Evolutionary conservation across 257 asterid species (phyloP), one percentile per base, ranked within the genome.

Genomic region (Petunia axillaris): DNA sequence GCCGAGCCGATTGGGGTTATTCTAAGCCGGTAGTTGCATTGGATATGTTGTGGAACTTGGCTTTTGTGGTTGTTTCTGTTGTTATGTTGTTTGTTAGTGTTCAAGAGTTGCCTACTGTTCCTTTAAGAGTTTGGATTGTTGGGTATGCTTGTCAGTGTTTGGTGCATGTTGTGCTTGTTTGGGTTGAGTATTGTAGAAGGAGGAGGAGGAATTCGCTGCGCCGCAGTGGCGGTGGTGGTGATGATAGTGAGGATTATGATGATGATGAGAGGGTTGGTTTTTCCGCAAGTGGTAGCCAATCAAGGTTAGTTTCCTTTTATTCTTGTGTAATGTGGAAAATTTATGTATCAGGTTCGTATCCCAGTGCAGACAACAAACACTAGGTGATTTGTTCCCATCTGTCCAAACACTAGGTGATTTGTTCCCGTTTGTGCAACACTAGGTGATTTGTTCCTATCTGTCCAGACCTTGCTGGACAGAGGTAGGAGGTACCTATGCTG

Each of bases 1-100:
- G 98, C 52, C 96, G 98, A 57, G 97, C 97, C 41, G 97, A 94
- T 78, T 94, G 97, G 98, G 98, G 97, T 0, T 93, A 90, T 91
- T 94, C 98, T 74, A 93, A 86, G 87, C 98, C 98, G 7, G 95
- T 94, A 37, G 98, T 94, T 40, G 98, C 94, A 55, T 89, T 94
- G 75, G 98, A 94, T 82, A 88, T 94, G 62, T 80, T 87, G 95
- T 94, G 98, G 98, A 94, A 94, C 75, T 60, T 91, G 85, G 91
- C 93, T 14, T 94, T 94, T 82, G 97, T 94, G 87, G 73, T 94
- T 35, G 98, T 91, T 38, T 89, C 97, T 1, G 52, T 86, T 1
- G 93, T 91, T 63, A 87, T 94, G 89, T 80, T 93, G 84, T 74
- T 82, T 58, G 89, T 89, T 79, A 76, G 97, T 14, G 80, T 76